A percentile compares a stretch with the other conserved stretches of the same genome.
phyloP scores from a whole-genome alignment of 495 filamentous ascomycete species.

The Penicillium nucicola region DNA sequence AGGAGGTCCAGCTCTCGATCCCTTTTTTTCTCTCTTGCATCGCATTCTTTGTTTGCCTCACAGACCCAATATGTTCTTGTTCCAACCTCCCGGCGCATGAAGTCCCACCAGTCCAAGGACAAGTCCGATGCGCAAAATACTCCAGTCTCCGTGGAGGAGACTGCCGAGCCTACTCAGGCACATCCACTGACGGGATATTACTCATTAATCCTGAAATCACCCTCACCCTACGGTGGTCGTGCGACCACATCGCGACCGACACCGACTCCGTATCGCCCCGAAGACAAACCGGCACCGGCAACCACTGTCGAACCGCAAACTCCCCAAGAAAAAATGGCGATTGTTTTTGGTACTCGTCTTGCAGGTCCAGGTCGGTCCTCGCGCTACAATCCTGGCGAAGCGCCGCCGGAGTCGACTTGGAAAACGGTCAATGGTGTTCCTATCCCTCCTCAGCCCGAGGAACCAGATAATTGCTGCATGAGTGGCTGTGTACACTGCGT shows the following conservation, averaged over 20 bases:
- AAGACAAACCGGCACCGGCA: conserved; percentile 25
- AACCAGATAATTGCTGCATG: conserved; percentile 99
- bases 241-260: conserved; percentile 21
- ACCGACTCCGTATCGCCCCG: conserved; percentile 12
- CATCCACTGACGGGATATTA: conserved; percentile 45
- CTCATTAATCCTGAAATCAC: conserved; percentile 31
- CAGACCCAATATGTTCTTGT: conserved; percentile 18
- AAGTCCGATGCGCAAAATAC: conserved; percentile 7
- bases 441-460: conserved; percentile 78
- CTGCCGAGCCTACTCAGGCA: conserved; percentile 22
- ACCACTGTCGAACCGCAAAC: conserved; percentile 26
- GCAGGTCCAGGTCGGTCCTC: conserved; percentile 64
- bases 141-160: conserved; percentile 11
- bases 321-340: conserved; percentile 54
- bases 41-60: background rate
- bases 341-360: conserved; percentile 75
- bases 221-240: conserved; percentile 24
- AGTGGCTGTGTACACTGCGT: conserved; percentile 96
- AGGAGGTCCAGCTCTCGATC: background rate
- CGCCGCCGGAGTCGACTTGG: conserved; percentile 42
- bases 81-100: conserved; percentile 22
- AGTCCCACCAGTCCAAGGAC: conserved; percentile 11
- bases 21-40: background rate
- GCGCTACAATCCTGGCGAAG: conserved; percentile 50
- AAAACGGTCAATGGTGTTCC: conserved; percentile 71